phyloP scores from a whole-genome alignment of 768 basidiomycete genomes.

The Crassisporium funariophilum region DNA sequence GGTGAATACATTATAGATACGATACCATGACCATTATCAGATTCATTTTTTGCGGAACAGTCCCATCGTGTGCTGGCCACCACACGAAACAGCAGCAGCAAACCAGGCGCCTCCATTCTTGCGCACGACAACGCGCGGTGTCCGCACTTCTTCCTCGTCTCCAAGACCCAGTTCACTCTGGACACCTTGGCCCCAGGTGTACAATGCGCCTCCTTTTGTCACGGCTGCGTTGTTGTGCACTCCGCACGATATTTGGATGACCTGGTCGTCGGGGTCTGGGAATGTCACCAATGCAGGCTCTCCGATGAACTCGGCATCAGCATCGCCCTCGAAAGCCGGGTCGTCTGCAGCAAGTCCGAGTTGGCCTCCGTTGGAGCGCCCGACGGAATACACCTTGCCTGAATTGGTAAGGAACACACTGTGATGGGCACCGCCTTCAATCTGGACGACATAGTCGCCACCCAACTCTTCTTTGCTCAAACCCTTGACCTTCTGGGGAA shows the following conservation, averaged over 20 bases:
- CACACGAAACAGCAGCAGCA: conserved; percentile 67
- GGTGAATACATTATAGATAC: neutral
- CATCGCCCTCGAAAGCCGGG: conserved; percentile 57
- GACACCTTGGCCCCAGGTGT: conserved; percentile 78
- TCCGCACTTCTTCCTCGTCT: conserved; percentile 59
- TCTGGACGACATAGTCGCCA: conserved; percentile 67
- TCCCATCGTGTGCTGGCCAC: conserved; percentile 78
- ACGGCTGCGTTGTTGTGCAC: conserved; percentile 74
- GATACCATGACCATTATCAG: conserved; percentile 17
- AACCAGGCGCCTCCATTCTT: conserved; percentile 73
- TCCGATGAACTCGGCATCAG: conserved; percentile 58
- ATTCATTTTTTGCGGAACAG: conserved; percentile 64
- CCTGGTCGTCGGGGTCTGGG: conserved; percentile 62
- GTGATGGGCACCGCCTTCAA: conserved; percentile 86
- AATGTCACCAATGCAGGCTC: conserved; percentile 69
- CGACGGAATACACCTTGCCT: conserved; percentile 86
- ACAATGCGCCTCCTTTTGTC: conserved; percentile 66
- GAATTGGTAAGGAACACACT: conserved; percentile 83
- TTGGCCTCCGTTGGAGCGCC: conserved; percentile 82
- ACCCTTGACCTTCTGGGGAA: conserved; percentile 64
- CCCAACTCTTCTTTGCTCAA: conserved; percentile 63
- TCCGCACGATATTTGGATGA: conserved; percentile 68
- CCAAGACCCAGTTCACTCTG: conserved; percentile 75
- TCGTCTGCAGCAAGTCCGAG: conserved; percentile 79
- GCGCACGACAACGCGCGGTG: conserved; percentile 68